Base-by-base conservation (phyloP, 2,329 filamentous ascomycete species). In the Penicillium verrucosum region DNA sequence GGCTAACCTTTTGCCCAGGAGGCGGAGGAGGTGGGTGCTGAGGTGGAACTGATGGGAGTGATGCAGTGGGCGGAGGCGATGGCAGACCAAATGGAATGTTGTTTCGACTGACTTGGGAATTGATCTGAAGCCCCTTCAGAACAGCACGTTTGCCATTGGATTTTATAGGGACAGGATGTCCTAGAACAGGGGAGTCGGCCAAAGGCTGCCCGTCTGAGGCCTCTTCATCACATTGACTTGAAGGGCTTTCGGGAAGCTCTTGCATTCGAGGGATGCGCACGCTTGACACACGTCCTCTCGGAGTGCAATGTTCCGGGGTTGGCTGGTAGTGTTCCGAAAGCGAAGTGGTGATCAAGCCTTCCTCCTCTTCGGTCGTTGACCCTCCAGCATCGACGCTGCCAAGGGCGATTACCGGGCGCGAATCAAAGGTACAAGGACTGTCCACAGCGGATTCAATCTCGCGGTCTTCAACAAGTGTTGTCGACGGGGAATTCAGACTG, bases 21-120 rank as follows among this genome's bases (percentile, higher is more conserved):
- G 56, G 32, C 3, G 55, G 51, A 21, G 65, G 65, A 4, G 51
- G 42, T 4, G 64, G 53, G n/a, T 64, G 65, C 14, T 65, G 65
- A 7, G 63, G 58, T 21, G 65, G 66, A 32, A 61, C 57, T 14
- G 61, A 60, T 18, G 64, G 64, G n/a, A 66, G 63, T 30, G 66
- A 62, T 21, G 66, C 68, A 23, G 53, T 62, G 8, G 66, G 63
- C n/a, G 69, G 67, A 45, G 68, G 65, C 16, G 68, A 65, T 21
- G 64, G 65, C 36, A 67, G 60, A 14, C 60, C 63, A 9, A 69
- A 63, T 1, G 64, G 62, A 14, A 66, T 55, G 11, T 62, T 57
- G 7, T 60, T 65, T 38, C 42, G 57, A 25, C 62, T 53, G 7
- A 54, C 18, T 5, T 45, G 52, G 14, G 57, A 27, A 40, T 59